Conservation (phyloP, 129 eudicot genomes). For the Arctium minus region DNA sequence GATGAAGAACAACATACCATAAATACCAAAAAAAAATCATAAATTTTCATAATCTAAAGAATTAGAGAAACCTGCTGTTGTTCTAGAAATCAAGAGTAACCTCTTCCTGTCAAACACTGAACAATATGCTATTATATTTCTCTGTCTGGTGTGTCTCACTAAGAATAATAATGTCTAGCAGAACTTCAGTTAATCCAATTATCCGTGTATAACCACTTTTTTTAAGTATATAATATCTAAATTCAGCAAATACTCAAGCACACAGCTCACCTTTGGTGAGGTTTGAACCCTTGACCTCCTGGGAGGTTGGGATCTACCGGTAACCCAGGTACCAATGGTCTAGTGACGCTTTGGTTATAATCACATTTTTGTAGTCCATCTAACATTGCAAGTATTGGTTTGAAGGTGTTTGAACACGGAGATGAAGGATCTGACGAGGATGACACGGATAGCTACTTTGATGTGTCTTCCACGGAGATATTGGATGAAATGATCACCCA, state of each 20-base stretch:
- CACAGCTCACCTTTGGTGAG: neutral
- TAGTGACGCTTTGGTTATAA: neutral
- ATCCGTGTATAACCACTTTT: neutral
- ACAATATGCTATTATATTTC: neutral
- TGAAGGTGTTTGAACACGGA: constrained; percentile 36
- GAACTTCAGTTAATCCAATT: neutral
- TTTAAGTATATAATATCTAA: neutral
- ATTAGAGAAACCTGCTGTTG: neutral
- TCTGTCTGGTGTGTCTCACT: neutral
- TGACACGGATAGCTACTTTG: constrained; percentile 29
- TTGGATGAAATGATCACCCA: constrained; percentile 79
- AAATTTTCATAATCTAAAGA: neutral
- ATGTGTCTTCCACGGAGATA: constrained; percentile 59
- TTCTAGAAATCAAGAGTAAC: neutral
- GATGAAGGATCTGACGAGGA: constrained; percentile 26
- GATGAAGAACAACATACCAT: neutral
- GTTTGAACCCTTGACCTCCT: too few species aligned
- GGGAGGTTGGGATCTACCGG: too few species aligned
- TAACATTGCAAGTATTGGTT: constrained; percentile 15
- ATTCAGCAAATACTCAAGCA: neutral
- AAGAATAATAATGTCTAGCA: neutral
- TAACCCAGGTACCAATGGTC: too few species aligned
- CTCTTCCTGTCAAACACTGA: neutral
- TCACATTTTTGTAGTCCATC: neutral
- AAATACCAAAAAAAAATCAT: neutral